Conservation (phyloP, 192 early-diverging fungal genomes). For the Polychytrium aggregatum region DNA sequence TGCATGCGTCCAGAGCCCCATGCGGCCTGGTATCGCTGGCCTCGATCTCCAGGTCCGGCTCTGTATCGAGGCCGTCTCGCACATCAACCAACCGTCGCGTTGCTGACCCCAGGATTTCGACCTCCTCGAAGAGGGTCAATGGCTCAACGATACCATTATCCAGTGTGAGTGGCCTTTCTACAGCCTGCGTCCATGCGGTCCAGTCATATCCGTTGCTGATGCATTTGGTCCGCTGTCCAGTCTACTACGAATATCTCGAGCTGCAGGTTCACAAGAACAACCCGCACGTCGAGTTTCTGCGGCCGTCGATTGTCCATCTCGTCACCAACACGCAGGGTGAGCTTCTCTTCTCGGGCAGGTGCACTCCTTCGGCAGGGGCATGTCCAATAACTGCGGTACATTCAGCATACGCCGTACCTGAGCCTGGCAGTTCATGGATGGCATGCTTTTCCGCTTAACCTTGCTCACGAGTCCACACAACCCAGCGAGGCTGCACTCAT, state of each 20-base stretch:
- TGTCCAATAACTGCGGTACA: too few species aligned
- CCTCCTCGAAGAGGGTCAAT: background rate
- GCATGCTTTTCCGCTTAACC: too few species aligned
- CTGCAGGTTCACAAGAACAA: background rate
- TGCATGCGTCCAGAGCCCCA: too few species aligned
- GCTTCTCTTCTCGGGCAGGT: background rate
- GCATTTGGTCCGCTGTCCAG: background rate
- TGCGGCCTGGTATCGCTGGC: too few species aligned
- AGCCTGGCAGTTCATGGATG: too few species aligned
- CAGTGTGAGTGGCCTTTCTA: background rate
- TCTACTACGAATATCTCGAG: background rate
- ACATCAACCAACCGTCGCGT: too few species aligned
- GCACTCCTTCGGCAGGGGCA: too few species aligned
- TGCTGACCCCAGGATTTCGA: background rate
- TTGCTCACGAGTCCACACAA: too few species aligned
- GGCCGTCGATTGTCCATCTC: background rate
- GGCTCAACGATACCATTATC: background rate
- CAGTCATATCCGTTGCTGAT: background rate
- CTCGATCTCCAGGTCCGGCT: too few species aligned
- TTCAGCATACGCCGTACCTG: too few species aligned
- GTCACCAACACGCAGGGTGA: background rate
- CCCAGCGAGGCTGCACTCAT: too few species aligned
- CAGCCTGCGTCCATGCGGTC: background rate
- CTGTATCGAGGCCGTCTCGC: too few species aligned
- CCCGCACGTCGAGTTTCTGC: background rate